Evolutionary conservation across 1,284 basidiomycete species (phyloP).

Genomic region (Ceratorhiza oryzae-sativae): DNA sequence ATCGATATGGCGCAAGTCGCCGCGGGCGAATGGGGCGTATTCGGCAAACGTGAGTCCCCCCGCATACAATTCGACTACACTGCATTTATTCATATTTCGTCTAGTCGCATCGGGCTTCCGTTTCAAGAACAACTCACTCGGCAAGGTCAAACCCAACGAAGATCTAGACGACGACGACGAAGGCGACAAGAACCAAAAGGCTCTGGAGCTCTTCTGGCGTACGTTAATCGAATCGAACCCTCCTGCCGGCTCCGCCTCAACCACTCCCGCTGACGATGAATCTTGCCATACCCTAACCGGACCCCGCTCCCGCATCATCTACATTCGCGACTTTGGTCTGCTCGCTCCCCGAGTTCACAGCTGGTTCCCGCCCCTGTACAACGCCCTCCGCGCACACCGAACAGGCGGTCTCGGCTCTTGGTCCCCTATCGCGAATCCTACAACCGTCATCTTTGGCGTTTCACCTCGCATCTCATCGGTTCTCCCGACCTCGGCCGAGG

Average conservation of each 20-base stretch:
- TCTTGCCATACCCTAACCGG: neutral
- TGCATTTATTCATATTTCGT: conserved; percentile 64
- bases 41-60: conserved; percentile 66
- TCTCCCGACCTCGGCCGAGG: neutral
- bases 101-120: conserved; percentile 69
- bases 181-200: neutral
- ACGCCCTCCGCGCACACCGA: conserved; percentile 75
- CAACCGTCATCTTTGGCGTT: conserved; percentile 82
- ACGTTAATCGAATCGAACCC: conserved; percentile 51
- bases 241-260: conserved; percentile 62
- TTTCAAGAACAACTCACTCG: conserved; percentile 63
- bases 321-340: conserved; percentile 80
- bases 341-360: conserved; percentile 72
- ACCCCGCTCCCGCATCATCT: conserved; percentile 73
- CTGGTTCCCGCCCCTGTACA: conserved; percentile 82
- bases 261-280: neutral
- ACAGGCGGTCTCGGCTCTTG: conserved; percentile 53
- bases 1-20: conserved; percentile 82
- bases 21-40: conserved; percentile 78
- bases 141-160: conserved; percentile 50
- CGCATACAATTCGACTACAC: conserved; percentile 30
- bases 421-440: conserved; percentile 65
- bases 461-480: conserved; percentile 49
- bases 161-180: neutral
- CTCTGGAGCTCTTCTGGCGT: neutral